phyloP scores from a whole-genome alignment of 768 basidiomycete genomes.

The Lactifluus piperatus region DNA sequence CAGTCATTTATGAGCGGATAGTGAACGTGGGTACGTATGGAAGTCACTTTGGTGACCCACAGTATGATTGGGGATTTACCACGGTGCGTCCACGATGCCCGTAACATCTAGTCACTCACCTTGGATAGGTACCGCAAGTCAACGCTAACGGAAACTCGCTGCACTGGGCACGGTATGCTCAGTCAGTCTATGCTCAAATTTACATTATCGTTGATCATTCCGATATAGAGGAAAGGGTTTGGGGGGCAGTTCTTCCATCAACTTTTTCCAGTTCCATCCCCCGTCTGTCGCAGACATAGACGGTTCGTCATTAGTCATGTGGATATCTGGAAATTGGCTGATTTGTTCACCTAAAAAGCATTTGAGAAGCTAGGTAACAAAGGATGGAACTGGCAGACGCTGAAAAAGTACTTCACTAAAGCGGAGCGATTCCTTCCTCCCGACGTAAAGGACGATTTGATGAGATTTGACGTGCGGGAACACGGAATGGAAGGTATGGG shows the following conservation, averaged over 20 bases:
- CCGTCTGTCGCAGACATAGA: conserved; percentile 14
- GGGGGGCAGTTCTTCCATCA: conserved; percentile 21
- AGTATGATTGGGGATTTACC: conserved; percentile 13
- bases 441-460: not conserved
- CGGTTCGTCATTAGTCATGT: conserved; percentile 1
- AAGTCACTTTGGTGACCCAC: not conserved
- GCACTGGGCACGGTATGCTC: conserved; percentile 1
- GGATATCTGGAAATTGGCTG: not conserved
- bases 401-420: conserved; percentile 18
- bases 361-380: conserved; percentile 22
- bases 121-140: conserved; percentile 7
- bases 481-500: conserved; percentile 8
- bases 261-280: conserved; percentile 17
- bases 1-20: not conserved
- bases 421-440: conserved; percentile 13
- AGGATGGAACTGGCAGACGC: conserved; percentile 22
- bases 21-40: not conserved
- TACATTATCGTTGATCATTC: not conserved
- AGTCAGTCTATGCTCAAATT: not conserved
- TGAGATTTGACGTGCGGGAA: conserved; percentile 5
- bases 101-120: not conserved
- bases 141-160: not conserved
- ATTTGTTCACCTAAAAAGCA: not conserved
- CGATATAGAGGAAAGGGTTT: conserved; percentile 23
- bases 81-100: not conserved